phyloP scores from a whole-genome alignment of 495 filamentous ascomycete species.

The Glonium stellatum region DNA sequence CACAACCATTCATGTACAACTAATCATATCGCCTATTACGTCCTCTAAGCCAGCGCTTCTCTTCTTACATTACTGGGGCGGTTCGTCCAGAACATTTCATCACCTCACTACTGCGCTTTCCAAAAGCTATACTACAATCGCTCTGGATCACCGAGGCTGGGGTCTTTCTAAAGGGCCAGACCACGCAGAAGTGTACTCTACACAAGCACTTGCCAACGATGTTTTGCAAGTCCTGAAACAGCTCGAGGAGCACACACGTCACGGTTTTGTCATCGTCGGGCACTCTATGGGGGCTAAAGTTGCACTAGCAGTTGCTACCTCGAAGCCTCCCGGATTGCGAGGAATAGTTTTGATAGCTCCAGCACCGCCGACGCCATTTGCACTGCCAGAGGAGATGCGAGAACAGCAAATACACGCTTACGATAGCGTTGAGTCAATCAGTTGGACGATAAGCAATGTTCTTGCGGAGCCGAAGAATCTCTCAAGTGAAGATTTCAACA shows the following conservation, averaged over 20 bases:
- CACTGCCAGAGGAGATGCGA: not conserved
- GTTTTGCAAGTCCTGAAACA: not conserved
- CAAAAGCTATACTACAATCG: not conserved
- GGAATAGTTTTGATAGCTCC: not conserved
- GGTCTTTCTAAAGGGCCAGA: not conserved
- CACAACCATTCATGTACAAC: not conserved
- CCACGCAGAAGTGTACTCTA: not conserved
- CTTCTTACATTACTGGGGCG: not conserved
- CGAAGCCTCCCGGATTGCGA: not conserved
- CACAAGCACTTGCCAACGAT: not conserved
- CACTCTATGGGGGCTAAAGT: constrained; percentile 1
- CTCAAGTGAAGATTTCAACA: not conserved
- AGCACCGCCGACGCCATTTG: not conserved
- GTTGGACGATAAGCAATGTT: not conserved
- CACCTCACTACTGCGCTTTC: not conserved
- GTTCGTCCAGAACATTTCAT: not conserved
- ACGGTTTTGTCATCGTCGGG: not conserved
- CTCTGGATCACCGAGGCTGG: not conserved
- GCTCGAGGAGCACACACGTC: not conserved
- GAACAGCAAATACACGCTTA: not conserved
- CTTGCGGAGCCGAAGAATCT: not conserved
- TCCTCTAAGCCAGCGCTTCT: not conserved
- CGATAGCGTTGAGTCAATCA: not conserved
- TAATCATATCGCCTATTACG: not conserved
- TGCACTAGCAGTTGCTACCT: not conserved